Evolutionary conservation across 1,284 basidiomycete species (phyloP).

Genomic region (Microbotryum saponariae): DNA sequence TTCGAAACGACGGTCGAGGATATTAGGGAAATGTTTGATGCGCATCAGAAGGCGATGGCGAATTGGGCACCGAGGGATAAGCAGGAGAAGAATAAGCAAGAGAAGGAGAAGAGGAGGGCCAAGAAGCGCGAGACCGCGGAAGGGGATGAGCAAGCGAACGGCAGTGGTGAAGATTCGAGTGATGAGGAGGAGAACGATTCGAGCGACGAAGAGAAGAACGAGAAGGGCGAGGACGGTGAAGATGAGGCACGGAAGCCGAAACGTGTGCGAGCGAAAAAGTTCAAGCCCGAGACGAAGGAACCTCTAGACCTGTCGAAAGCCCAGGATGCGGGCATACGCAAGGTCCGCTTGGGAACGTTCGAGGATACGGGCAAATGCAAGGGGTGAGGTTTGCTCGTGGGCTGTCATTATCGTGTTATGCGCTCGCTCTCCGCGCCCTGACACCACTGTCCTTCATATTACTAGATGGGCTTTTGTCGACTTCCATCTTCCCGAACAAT

Average conservation of each 20-base stretch:
- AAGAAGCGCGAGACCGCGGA: constrained; percentile 37
- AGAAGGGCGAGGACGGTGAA: neutral
- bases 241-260: neutral
- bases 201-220: constrained; percentile 9
- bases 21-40: constrained; percentile 63
- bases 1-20: constrained; percentile 48
- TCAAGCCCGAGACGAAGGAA: constrained; percentile 11
- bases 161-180: constrained; percentile 14
- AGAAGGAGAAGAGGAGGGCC: constrained; percentile 5
- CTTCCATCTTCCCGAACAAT: constrained; percentile 68
- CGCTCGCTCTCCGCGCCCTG: neutral
- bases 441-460: neutral
- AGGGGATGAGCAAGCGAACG: constrained; percentile 35
- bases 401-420: neutral
- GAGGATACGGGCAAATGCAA: constrained; percentile 92
- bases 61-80: constrained; percentile 32
- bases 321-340: constrained; percentile 60
- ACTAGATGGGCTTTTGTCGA: constrained; percentile 89
- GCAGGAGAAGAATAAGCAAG: constrained; percentile 11
- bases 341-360: constrained; percentile 87
- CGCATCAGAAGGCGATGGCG: constrained; percentile 46
- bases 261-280: constrained; percentile 7
- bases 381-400: constrained; percentile 54
- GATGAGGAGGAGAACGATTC: constrained; percentile 13
- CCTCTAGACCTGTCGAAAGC: constrained; percentile 24